phyloP scores from a whole-genome alignment of 805 yeast genomes.

The Clavispora carvajalis region DNA sequence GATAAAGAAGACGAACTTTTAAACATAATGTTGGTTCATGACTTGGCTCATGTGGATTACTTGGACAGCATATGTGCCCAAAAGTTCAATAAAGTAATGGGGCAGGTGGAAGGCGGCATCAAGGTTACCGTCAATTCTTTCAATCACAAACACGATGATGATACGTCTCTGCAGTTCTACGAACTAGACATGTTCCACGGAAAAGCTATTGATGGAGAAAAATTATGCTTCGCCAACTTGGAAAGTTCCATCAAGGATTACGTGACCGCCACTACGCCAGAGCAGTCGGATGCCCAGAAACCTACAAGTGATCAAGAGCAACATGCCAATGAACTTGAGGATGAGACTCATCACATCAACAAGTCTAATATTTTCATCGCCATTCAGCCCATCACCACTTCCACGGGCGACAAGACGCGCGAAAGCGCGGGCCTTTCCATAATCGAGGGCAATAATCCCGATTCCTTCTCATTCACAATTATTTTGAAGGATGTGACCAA shows the following conservation, averaged over 20 bases:
- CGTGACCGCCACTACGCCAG: constrained; percentile 21
- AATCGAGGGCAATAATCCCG: constrained; percentile 43
- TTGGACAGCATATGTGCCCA: constrained; percentile 44
- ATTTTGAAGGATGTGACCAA: constrained; percentile 76
- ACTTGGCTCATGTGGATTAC: constrained; percentile 48
- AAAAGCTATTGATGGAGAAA: constrained; percentile 76
- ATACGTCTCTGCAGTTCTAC: constrained; percentile 16
- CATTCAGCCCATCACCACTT: constrained; percentile 52
- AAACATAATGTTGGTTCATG: constrained; percentile 52
- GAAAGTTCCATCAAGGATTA: constrained; percentile 61
- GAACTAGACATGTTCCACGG: constrained; percentile 73
- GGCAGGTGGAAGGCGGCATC: constrained; percentile 76
- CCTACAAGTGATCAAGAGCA: constrained; percentile 22
- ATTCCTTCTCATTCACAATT: constrained; percentile 69
- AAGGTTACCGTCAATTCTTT: constrained; percentile 53
- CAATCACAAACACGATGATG: constrained; percentile 27
- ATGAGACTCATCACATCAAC: constrained; percentile 18
- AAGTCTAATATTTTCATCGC: constrained; percentile 65
- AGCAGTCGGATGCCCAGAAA: constrained; percentile 1
- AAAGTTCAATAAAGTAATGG: constrained; percentile 59
- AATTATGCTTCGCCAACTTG: constrained; percentile 80
- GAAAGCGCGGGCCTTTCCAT: constrained; percentile 17
- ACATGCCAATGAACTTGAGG: constrained; percentile 19
- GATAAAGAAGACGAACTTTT: constrained; percentile 47
- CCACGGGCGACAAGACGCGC: constrained; percentile 4